phyloP scores from a whole-genome alignment of 108 stramenopile species.

The Discostella stelligeroides region DNA sequence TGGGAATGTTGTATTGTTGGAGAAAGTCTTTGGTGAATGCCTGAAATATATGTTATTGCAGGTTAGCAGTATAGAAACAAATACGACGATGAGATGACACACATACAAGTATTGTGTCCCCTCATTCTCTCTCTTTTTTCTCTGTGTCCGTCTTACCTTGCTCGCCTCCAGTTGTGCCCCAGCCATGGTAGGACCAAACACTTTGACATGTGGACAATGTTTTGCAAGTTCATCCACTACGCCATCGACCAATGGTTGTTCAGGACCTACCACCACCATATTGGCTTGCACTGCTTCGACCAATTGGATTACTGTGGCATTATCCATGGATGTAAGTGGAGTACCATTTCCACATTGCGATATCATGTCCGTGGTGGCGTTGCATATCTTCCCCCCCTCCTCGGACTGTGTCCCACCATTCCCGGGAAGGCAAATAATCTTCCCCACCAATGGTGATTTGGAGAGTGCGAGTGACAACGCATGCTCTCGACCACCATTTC shows the following conservation, averaged over 20 bases:
- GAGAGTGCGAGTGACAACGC: slow-evolving; percentile 85
- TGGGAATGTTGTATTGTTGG: slow-evolving; percentile 90
- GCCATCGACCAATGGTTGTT: slow-evolving; percentile 95
- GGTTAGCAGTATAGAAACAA: not conserved
- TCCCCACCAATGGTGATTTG: slow-evolving; percentile 69
- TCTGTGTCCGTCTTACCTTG: slow-evolving; percentile 65
- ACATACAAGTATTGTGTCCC: too few relatives aligned
- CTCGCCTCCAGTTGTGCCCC: slow-evolving; percentile 96
- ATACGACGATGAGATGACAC: not conserved
- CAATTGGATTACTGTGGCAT: slow-evolving; percentile 72
- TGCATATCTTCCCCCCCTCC: slow-evolving; percentile 66
- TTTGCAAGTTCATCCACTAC: slow-evolving; percentile 85
- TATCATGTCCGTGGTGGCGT: slow-evolving; percentile 38
- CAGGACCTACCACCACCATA: slow-evolving; percentile 97
- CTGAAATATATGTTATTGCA: too few relatives aligned
- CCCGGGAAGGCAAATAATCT: slow-evolving; percentile 82
- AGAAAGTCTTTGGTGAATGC: slow-evolving; percentile 99
- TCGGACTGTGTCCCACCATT: slow-evolving; percentile 87
- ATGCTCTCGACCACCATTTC: slow-evolving; percentile 88
- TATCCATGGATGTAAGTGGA: slow-evolving; percentile 45
- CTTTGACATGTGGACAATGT: slow-evolving; percentile 81
- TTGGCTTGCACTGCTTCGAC: slow-evolving; percentile 60
- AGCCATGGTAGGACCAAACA: slow-evolving; percentile 93
- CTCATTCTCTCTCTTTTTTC: not conserved
- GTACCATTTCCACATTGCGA: slow-evolving; percentile 25